Evolutionary conservation across 192 early-diverging fungal genomes (phyloP), one percentile per base, ranked within the genome.

Genomic region (Coemansia interrupta): DNA sequence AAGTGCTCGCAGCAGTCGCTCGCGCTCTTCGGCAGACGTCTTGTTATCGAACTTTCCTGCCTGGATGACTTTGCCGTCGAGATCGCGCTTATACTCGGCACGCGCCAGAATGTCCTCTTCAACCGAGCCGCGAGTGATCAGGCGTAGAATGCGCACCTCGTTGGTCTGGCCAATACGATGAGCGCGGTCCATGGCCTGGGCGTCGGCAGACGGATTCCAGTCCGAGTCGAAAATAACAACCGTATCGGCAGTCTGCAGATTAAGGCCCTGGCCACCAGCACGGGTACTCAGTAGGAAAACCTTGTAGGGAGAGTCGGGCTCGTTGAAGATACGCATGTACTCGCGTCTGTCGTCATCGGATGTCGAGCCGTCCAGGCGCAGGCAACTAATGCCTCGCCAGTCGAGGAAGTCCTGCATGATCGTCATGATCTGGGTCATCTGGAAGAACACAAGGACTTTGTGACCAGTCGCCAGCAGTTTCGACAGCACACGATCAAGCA

Each of bases 161-260:
- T 96, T 97, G 22, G 87, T 97, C 75, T 99, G 97, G 30, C 97
- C 97, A 58, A 99, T 99, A 79, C 97, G 92, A 81, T 99, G 95
- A 5, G 97, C 97, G 73, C 97, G 94, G 84, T 97, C 97, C 78
- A 95, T 95, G 5, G 97, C 97, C 80, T 99, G 97, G 45, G 96
- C 83, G 82, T 99, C 97, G 61, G 94, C 92, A 70, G 96, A 94
- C 38, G 97, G 97, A 69, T 97, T 97, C 95, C 95, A 99, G 74
- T 99, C 97, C 17, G 90, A 92, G 78, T 99, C 97, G 66, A 92
- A 99, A 59, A 97, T 95, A 43, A 99, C 89, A 20, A 99, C 97
- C 1, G 97, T 99, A 71, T 97, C 97, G 14, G 97, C 95, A 14
- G 92, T 88, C 70, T 96, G 94, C 72, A 98, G 78, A 63, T 98